Evolutionary conservation across 345 rosid species (phyloP), one percentile per base, ranked within the genome.

Genomic region (Balakata baccata): DNA sequence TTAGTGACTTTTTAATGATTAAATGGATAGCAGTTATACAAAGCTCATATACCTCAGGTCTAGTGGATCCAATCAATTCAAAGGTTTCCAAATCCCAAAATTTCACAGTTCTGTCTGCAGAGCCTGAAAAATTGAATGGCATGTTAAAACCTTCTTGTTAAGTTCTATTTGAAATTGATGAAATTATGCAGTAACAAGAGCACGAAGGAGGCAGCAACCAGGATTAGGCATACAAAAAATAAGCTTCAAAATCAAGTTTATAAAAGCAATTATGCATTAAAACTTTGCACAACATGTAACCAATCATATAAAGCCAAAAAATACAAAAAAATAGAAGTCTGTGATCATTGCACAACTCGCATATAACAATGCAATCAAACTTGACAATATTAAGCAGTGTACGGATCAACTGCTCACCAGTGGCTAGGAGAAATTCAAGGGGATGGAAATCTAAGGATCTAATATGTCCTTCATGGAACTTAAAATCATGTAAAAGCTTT

Each of bases 11-110:
- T 49, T 6, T 7, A 47, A 72, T 16, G 7, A 5, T 29, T 45
- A 49, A 59, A 25, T 11, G 7, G 7, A n/a, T 51, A 17, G 51
- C 50, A 29, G 49, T 52, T 34, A 4, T 64, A 63, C 7, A 16
- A 47, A 69, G 57, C 25, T 73, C 39, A n/a, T 68, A 74, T 88
- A 96, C 99, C 99, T 96, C 97, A 16, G 98, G 93, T 81, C 92
- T 84, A 53, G 94, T 38, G 74, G 98, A 90, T 79, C 98, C 99
- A 76, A 96, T 93, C 82, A 93, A 84, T 77, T 96, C 98, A 80
- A 93, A 96, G 22, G 96, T 96, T 85, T 96, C 98, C 89, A 93
- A 87, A 82, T 96, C 99, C 99, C 99, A 96, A 81, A 87, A 96
- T 82, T 93, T 96, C 66, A 96, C 98, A 0, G 99, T 96, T 85